Evolutionary conservation across 495 filamentous ascomycete genomes (phyloP).

Genomic region (Xylaria telfairii): DNA sequence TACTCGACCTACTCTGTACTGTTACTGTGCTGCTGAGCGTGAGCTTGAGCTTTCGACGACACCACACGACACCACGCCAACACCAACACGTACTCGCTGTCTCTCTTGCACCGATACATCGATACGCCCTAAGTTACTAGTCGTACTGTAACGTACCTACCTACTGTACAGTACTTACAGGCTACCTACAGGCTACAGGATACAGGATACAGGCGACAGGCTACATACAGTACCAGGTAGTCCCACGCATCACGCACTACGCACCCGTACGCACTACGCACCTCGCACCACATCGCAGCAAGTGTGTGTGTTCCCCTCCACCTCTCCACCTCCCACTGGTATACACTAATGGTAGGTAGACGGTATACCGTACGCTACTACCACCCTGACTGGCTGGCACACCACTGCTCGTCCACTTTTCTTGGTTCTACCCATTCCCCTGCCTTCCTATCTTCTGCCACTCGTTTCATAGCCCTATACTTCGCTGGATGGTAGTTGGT

Average conservation of each 20-base stretch:
- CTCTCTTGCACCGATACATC: too few relatives aligned
- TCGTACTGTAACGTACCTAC: conserved; percentile 15
- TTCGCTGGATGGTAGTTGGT: neutral
- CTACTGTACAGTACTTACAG: too few relatives aligned
- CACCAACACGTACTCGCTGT: too few relatives aligned
- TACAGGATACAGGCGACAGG: too few relatives aligned
- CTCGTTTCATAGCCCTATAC: conserved; percentile 16
- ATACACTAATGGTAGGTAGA: conserved; percentile 14
- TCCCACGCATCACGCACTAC: too few relatives aligned
- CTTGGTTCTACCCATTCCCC: conserved; percentile 19
- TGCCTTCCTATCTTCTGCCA: conserved; percentile 8
- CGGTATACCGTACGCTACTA: conserved; percentile 6
- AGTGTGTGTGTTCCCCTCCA: conserved; percentile 18
- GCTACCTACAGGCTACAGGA: too few relatives aligned
- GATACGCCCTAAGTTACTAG: too few relatives aligned
- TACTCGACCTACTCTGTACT: too few relatives aligned
- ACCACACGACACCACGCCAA: neutral
- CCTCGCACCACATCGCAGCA: neutral
- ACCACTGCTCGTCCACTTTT: conserved; percentile 22
- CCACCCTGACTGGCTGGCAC: conserved; percentile 17
- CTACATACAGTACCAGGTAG: too few relatives aligned
- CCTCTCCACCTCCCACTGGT: conserved; percentile 17
- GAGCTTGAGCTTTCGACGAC: neutral
- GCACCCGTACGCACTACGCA: too few relatives aligned
- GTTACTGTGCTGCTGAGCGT: too few relatives aligned